Base-by-base conservation (phyloP, 202 grass and related monocot genomes). In the Miscanthus sacchariflorus region DNA sequence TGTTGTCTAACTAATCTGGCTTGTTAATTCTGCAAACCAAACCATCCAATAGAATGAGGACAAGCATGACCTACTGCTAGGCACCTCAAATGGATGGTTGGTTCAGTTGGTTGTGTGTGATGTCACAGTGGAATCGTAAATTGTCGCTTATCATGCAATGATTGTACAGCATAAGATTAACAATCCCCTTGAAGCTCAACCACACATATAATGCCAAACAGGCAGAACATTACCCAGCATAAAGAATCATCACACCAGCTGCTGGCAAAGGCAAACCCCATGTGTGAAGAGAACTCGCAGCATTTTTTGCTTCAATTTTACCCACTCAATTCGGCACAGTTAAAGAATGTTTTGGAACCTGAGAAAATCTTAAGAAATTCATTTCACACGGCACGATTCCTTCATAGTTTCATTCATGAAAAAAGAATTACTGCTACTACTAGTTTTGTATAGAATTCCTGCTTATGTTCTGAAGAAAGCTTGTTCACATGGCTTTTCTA, bases 81-180 rank as follows among this genome's bases (percentile, higher is more conserved):
- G 40, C 80, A 36, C 35, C 35, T 36, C 35, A 36, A 36, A 68
- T 78, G 17, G 56, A 14, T 70, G 76, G 59, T 69, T 87, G 35
- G 56, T 59, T 74, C 75, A 49, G 61, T 70, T 85, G 2, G 71
- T 67, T 76, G 28, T 65, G 30, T 36, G 5, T 73, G 77, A 64
- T 86, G 52, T 88, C 86, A 72, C 71, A 4, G 30, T 7, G 12
- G 83, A 77, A 77, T 65, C 70, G 77, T 81, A 80, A 49, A 36
- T 58, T 24, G 48, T 45, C 45, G 35, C 24, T 21, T 79, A 79
- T 12, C 45, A 25, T 67, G 76, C 17, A 74, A 50, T 87, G 52
- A 73, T 78, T 77, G 42, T 35, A 42, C 24, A 65, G 8, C 68
- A 21, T 49, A 71, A 82, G 56, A 44, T 67, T 66, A 74, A 78